These are phyloP conservation scores for Nemania sp. DNA, from an alignment of 2,329 filamentous ascomycete genomes.

Conservation along the genomic window DNA sequence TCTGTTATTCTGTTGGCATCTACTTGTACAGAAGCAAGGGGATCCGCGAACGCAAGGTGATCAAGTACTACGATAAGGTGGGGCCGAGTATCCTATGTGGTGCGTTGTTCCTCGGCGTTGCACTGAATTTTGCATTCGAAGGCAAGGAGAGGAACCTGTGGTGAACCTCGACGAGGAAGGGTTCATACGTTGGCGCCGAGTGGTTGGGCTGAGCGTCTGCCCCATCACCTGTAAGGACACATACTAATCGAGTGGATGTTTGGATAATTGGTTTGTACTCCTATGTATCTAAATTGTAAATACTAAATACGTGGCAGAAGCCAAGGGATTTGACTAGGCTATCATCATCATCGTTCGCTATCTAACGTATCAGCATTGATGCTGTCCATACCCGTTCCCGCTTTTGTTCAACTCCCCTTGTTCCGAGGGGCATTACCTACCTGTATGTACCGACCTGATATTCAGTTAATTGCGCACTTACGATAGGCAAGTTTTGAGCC, in stretches of 20 bases:
- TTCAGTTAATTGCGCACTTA: no score
- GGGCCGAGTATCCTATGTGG: slow-evolving; percentile 79
- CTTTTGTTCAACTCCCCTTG: no score
- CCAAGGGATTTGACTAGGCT: neutral
- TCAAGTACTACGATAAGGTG: slow-evolving; percentile 88
- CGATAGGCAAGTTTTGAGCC: no score
- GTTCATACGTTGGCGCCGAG: neutral
- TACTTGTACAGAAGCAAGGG: slow-evolving; percentile 88
- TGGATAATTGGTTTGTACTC: neutral
- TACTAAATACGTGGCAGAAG: neutral
- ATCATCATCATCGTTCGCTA: no score
- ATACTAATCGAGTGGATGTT: neutral
- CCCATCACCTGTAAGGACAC: neutral
- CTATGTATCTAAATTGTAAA: slow-evolving; percentile 1
- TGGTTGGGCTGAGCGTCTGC: no score
- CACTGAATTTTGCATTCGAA: slow-evolving; percentile 79
- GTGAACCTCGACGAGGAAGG: slow-evolving; percentile 40
- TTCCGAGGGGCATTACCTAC: no score
- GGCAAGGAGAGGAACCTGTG: slow-evolving; percentile 64
- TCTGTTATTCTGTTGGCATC: slow-evolving; percentile 82
- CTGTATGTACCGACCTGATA: no score
- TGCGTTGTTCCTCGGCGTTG: slow-evolving; percentile 73
- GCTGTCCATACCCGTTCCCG: no score
- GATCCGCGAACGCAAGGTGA: slow-evolving; percentile 81
- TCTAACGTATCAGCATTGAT: no score